Percentiles rank a stretch among this genome's conserved stretches.
These are phyloP conservation scores for Emericellopsis cladophorae DNA, from an alignment of 2,329 filamentous ascomycete genomes.

Conservation along the genomic window DNA sequence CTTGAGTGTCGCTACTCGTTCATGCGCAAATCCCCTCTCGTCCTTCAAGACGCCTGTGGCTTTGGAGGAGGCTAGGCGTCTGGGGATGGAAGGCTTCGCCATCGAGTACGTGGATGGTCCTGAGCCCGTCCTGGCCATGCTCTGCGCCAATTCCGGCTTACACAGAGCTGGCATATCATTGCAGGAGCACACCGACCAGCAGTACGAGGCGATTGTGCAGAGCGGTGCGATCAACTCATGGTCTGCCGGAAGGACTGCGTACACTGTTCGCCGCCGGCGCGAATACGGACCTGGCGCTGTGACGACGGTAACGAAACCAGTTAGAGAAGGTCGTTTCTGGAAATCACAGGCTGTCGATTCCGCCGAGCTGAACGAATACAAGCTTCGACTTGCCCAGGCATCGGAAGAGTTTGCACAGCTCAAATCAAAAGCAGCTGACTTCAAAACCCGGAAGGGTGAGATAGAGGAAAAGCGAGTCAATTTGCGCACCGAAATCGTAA, in stretches of 20 bases:
- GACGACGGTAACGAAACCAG: constrained; percentile 51
- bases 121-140: constrained; percentile 71
- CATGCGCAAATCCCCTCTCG: constrained; percentile 39
- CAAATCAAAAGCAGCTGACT: constrained; percentile 16
- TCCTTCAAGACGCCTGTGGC: constrained; percentile 43
- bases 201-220: constrained; percentile 52
- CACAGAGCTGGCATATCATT: constrained; percentile 56
- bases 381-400: constrained; percentile 34
- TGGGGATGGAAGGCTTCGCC: constrained; percentile 71
- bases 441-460: constrained; percentile 24
- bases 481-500: constrained; percentile 24
- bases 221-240: constrained; percentile 50
- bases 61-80: constrained; percentile 34
- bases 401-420: constrained; percentile 20
- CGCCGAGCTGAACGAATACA: constrained; percentile 48
- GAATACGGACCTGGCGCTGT: constrained; percentile 70
- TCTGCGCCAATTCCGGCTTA: constrained; percentile 62
- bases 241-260: constrained; percentile 53
- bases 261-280: constrained; percentile 53
- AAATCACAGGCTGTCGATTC: constrained; percentile 64
- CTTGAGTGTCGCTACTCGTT: constrained; percentile 62
- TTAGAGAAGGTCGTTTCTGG: constrained; percentile 57
- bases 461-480: constrained; percentile 29
- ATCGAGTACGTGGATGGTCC: constrained; percentile 72
- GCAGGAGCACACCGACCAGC: constrained; percentile 48